A percentile compares a stretch with the other conserved stretches of the same genome.
These are phyloP conservation scores for Pseudocercospora pini-densiflorae DNA, from an alignment of 2,329 filamentous ascomycete genomes.

Conservation along the genomic window DNA sequence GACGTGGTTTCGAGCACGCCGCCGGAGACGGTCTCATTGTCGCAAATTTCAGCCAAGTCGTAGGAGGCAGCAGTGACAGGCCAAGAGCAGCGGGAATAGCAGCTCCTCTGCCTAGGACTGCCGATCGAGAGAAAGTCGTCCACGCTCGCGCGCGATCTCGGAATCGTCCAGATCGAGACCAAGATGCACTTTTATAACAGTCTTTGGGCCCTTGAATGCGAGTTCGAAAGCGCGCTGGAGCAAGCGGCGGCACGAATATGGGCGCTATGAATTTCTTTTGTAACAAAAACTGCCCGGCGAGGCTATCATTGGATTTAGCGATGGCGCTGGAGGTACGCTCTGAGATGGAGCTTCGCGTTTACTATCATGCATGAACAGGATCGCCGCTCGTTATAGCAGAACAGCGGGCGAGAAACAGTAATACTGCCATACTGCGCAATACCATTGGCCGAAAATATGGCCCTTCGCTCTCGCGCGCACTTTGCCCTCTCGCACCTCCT, in stretches of 20 bases:
- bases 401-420: constrained; percentile 4
- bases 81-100: neutral
- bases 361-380: neutral
- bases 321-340: constrained; percentile 18
- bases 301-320: constrained; percentile 21
- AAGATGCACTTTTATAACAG: neutral
- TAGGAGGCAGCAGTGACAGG: neutral
- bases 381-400: neutral
- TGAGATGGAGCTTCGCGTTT: neutral
- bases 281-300: neutral
- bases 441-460: neutral
- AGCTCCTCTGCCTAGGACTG: neutral
- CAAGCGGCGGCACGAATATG: neutral
- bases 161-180: neutral
- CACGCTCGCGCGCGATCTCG: neutral
- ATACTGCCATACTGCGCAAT: neutral
- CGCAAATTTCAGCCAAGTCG: neutral
- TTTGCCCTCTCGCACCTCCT: neutral
- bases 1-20: neutral
- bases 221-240: neutral
- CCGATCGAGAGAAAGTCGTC: neutral
- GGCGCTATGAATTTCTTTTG: neutral
- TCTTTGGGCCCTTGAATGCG: neutral
- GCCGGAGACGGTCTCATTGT: neutral
- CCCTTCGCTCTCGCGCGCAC: neutral